Evolutionary conservation across 2,329 filamentous ascomycete species (phyloP).

Genomic region (Sclerotinia minor): DNA sequence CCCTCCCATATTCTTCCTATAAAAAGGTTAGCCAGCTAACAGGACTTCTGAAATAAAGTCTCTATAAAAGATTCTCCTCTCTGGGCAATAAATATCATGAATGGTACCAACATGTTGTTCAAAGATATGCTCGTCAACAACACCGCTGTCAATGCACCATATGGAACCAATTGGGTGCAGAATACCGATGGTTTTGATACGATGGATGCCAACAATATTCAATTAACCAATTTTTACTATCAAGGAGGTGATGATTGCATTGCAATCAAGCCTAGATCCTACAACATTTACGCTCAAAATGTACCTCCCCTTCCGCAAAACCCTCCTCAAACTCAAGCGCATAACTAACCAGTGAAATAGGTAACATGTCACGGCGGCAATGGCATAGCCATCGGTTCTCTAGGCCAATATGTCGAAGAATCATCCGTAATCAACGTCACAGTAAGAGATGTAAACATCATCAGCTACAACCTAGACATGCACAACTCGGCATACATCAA

Average conservation of each 20-base stretch:
- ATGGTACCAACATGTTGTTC: slow-evolving; percentile 54
- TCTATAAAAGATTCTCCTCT: slow-evolving; percentile 52
- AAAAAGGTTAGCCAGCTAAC: not conserved
- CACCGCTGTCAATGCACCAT: slow-evolving; percentile 51
- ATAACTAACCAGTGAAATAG: slow-evolving; percentile 17
- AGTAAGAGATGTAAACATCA: slow-evolving; percentile 49
- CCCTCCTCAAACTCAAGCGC: no score
- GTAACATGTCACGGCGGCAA: slow-evolving; percentile 54
- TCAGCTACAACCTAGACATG: slow-evolving; percentile 50
- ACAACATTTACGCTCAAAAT: slow-evolving; percentile 51
- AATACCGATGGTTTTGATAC: slow-evolving; percentile 60
- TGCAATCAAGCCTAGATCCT: slow-evolving; percentile 57
- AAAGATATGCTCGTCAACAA: slow-evolving; percentile 53
- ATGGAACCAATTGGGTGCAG: slow-evolving; percentile 55
- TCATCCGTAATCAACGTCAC: slow-evolving; percentile 51
- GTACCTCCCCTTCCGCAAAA: slow-evolving; percentile 34
- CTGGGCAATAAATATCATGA: slow-evolving; percentile 59
- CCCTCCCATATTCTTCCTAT: not conserved
- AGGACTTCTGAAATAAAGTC: slow-evolving; percentile 37
- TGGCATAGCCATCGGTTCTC: slow-evolving; percentile 55
- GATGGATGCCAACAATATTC: slow-evolving; percentile 54
- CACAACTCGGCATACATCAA: slow-evolving; percentile 55
- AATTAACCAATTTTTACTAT: slow-evolving; percentile 52
- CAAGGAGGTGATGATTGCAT: slow-evolving; percentile 59
- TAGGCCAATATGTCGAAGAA: slow-evolving; percentile 58